phyloP scores from a whole-genome alignment of 2,329 filamentous ascomycete species.

The Xylariaceae sp. region DNA sequence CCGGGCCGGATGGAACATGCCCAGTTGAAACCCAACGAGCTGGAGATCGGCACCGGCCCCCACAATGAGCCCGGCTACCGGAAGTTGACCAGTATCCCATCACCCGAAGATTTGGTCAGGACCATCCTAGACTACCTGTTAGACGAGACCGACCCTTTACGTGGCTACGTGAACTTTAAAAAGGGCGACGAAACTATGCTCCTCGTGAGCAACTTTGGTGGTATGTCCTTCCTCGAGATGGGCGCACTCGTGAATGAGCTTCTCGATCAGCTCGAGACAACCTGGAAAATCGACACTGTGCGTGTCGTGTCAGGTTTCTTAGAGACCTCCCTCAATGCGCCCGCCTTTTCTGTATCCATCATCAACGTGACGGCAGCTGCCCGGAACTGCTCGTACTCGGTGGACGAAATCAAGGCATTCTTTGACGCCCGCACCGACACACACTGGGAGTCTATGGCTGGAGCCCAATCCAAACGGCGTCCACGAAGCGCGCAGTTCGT shows the following conservation, averaged over 20 bases:
- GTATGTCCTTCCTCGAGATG: constrained; percentile 53
- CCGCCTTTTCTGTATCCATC: constrained; percentile 64
- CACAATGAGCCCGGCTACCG: constrained; percentile 61
- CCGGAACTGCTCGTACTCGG: constrained; percentile 40
- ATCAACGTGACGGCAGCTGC: constrained; percentile 52
- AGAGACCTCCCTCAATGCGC: constrained; percentile 67
- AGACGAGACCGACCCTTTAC: constrained; percentile 47
- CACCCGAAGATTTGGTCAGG: constrained; percentile 45
- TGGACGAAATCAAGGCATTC: constrained; percentile 53
- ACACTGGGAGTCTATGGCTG: constrained; percentile 48
- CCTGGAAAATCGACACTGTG: constrained; percentile 46
- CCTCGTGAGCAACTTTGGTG: constrained; percentile 55
- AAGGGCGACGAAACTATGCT: constrained; percentile 46
- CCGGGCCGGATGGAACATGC: constrained; percentile 46
- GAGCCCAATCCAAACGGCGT: constrained; percentile 36
- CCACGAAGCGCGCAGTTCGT: constrained; percentile 41
- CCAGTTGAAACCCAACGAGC: constrained; percentile 44
- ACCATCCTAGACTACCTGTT: constrained; percentile 56
- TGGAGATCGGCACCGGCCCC: constrained; percentile 61
- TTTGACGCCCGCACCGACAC: constrained; percentile 60
- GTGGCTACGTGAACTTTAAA: constrained; percentile 45
- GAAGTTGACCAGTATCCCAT: constrained; percentile 48
- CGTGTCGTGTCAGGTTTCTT: constrained; percentile 58
- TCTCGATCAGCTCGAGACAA: constrained; percentile 41
- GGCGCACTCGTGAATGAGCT: constrained; percentile 50